A percentile compares a stretch with the other conserved stretches of the same genome.
Conservation (phyloP, 1,139 yeast species). For the Yueomyces sp. region DNA sequence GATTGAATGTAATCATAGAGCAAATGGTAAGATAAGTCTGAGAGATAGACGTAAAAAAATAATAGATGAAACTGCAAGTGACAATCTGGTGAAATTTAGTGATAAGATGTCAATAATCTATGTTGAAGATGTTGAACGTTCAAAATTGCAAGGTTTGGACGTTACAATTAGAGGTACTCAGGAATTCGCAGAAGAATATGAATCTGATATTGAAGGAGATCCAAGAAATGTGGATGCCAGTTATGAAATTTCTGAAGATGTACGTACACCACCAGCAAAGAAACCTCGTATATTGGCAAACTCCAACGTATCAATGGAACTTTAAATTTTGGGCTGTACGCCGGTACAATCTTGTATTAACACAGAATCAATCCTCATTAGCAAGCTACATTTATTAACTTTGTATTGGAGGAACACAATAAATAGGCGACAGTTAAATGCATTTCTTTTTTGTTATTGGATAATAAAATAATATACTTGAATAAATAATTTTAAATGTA, state of each 20-base stretch:
- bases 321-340: no score
- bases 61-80: slow-evolving; percentile 8
- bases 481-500: no score
- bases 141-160: slow-evolving; percentile 5
- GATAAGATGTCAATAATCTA: slow-evolving; percentile 8
- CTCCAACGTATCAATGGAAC: neutral
- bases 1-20: slow-evolving; percentile 4
- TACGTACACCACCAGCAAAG: neutral
- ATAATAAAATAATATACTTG: no score
- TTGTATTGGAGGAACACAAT: no score
- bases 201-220: neutral
- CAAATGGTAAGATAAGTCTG: slow-evolving; percentile 5
- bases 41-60: slow-evolving; percentile 8
- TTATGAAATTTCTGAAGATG: neutral
- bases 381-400: no score
- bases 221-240: neutral
- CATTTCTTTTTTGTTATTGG: no score
- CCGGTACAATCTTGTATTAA: no score
- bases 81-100: slow-evolving; percentile 9
- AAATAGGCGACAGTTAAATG: no score
- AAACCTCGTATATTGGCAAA: no score
- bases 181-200: neutral
- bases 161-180: neutral
- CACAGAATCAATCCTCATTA: no score
- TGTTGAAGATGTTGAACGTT: slow-evolving; percentile 8